phyloP scores from a whole-genome alignment of 2,329 filamentous ascomycete genomes.

The Ophiostoma australiae region DNA sequence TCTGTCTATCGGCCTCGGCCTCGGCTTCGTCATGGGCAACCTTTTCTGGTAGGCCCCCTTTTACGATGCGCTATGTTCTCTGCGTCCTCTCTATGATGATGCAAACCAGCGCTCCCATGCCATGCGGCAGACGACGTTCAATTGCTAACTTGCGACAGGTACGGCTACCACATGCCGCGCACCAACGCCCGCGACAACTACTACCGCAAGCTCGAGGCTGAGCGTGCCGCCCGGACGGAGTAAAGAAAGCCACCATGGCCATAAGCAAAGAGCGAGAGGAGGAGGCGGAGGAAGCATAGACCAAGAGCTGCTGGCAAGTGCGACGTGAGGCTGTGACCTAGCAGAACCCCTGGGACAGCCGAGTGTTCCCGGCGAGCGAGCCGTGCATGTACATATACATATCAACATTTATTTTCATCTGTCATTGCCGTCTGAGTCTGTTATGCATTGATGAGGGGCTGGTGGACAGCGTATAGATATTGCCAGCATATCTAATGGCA shows the following conservation, averaged over 20 bases:
- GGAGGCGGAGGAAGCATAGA: background rate
- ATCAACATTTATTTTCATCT: constrained; percentile 10
- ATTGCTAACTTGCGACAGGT: constrained; percentile 40
- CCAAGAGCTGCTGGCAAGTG: constrained; percentile 7
- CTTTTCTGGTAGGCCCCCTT: constrained; percentile 50
- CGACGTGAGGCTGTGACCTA: no score
- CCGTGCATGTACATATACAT: constrained; percentile 23
- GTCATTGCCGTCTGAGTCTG: background rate
- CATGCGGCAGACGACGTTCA: background rate
- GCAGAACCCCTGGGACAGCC: background rate
- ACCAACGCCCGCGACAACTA: constrained; percentile 54
- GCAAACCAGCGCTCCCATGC: background rate
- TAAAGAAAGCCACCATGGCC: background rate
- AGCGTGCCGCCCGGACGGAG: constrained; percentile 42
- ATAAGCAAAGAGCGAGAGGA: constrained; percentile 8
- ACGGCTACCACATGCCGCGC: constrained; percentile 59
- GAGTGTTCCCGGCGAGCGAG: background rate
- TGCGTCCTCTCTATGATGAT: background rate
- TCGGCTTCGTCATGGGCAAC: constrained; percentile 52
- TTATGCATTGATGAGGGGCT: background rate
- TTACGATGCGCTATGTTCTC: background rate
- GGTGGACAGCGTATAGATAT: constrained; percentile 6
- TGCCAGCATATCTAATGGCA: background rate
- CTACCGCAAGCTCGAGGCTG: constrained; percentile 55
- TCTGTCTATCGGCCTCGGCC: constrained; percentile 50